Conservation (phyloP, 2,329 filamentous ascomycete genomes). For the Penicillium aurantiogriseum region DNA sequence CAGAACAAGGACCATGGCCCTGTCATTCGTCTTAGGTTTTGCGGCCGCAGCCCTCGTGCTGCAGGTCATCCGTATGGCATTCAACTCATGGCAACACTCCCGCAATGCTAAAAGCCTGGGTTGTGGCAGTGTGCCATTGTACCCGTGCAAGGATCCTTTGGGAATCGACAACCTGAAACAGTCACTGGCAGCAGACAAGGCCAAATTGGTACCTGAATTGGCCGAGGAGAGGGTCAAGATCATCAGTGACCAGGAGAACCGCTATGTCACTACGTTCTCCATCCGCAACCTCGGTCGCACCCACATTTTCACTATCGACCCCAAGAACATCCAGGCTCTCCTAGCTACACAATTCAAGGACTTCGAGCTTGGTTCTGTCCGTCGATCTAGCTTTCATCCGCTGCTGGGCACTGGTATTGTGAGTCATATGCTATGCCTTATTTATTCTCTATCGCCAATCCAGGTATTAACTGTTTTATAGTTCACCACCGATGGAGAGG, state of each 20-base stretch:
- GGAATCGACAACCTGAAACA: slow-evolving; percentile 28
- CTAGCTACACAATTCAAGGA: slow-evolving; percentile 79
- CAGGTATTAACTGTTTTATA: slow-evolving; percentile 10
- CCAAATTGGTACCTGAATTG: slow-evolving; percentile 23
- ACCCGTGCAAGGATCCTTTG: slow-evolving; percentile 28
- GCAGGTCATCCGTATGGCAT: slow-evolving; percentile 22
- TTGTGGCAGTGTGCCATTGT: slow-evolving; percentile 26
- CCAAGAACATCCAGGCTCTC: slow-evolving; percentile 75
- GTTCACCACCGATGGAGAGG: slow-evolving; percentile 68
- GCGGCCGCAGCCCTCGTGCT: slow-evolving; percentile 26
- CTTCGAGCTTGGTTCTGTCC: slow-evolving; percentile 73
- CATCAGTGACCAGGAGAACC: slow-evolving; percentile 25
- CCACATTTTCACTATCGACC: slow-evolving; percentile 34
- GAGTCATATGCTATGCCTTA: slow-evolving; percentile 16
- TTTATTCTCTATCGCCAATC: background rate
- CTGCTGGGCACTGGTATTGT: slow-evolving; percentile 48
- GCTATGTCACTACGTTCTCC: slow-evolving; percentile 27
- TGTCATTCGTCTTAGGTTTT: slow-evolving; percentile 23
- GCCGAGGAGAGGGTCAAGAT: slow-evolving; percentile 18
- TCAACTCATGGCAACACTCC: slow-evolving; percentile 27
- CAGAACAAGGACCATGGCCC: slow-evolving; percentile 13
- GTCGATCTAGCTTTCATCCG: slow-evolving; percentile 60
- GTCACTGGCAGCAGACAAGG: slow-evolving; percentile 26
- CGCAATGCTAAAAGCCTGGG: slow-evolving; percentile 27
- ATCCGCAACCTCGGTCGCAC: slow-evolving; percentile 26